These are phyloP conservation scores for Aspergillus olivimuriae DNA, from an alignment of 495 filamentous ascomycete species.

Conservation along the genomic window DNA sequence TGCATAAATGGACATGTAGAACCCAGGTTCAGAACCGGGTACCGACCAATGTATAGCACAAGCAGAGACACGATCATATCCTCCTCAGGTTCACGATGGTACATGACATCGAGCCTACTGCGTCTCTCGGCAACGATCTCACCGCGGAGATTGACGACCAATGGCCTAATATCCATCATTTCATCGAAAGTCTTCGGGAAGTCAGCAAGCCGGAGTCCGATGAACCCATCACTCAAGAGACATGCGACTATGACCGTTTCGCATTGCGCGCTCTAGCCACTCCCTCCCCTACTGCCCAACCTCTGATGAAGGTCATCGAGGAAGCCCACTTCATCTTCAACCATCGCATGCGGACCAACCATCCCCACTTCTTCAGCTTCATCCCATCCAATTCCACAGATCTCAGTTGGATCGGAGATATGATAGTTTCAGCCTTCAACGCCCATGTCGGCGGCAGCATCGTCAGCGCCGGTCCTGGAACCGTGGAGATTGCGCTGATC, in stretches of 20 bases:
- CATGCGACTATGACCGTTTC: background rate
- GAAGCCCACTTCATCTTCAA: background rate
- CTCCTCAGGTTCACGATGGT: no score
- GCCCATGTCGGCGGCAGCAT: slow-evolving; percentile 3
- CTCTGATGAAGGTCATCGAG: background rate
- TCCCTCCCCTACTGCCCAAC: background rate
- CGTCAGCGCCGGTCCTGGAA: slow-evolving; percentile 10
- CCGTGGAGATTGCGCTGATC: slow-evolving; percentile 11
- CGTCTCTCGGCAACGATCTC: background rate
- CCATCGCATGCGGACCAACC: slow-evolving; percentile 1
- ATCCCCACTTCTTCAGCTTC: slow-evolving; percentile 13
- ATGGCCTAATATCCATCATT: background rate
- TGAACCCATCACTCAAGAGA: background rate
- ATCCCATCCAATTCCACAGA: slow-evolving; percentile 10
- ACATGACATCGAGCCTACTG: background rate
- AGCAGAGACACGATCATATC: no score
- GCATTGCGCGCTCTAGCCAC: background rate
- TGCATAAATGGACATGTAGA: no score
- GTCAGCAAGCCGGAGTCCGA: background rate
- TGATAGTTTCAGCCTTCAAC: slow-evolving; percentile 11
- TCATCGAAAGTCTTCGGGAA: background rate
- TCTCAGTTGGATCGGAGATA: slow-evolving; percentile 7
- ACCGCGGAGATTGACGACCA: background rate
- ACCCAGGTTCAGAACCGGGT: no score
- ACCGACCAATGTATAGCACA: no score